phyloP scores from a whole-genome alignment of 1,284 basidiomycete genomes.

The Coriolopsis trogii region DNA sequence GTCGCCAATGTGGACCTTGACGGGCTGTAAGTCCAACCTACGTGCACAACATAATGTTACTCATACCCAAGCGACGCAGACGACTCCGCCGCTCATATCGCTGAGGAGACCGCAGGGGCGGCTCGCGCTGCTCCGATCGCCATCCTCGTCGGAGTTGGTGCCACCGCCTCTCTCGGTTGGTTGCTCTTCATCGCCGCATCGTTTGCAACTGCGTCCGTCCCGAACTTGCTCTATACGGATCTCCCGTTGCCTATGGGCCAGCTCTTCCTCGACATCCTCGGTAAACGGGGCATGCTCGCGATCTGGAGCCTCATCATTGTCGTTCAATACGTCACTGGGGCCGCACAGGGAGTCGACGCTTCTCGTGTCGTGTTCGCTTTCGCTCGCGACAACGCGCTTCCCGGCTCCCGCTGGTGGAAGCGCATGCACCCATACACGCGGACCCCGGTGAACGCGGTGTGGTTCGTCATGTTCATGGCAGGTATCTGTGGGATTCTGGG shows the following conservation, averaged over 20 bases:
- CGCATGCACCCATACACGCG: conserved; percentile 56
- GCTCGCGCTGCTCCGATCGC: conserved; percentile 74
- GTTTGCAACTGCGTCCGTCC: conserved; percentile 61
- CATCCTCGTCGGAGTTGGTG: conserved; percentile 68
- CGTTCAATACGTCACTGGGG: conserved; percentile 72
- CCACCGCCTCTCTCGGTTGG: conserved; percentile 66
- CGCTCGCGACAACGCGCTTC: conserved; percentile 72
- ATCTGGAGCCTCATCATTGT: conserved; percentile 74
- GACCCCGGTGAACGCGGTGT: conserved; percentile 75
- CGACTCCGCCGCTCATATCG: conserved; percentile 79
- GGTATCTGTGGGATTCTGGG: conserved; percentile 66
- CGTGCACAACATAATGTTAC: background rate
- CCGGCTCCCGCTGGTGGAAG: conserved; percentile 71
- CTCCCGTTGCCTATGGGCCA: conserved; percentile 75
- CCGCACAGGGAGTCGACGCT: conserved; percentile 75
- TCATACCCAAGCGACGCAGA: conserved; percentile 40
- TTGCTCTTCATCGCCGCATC: conserved; percentile 64
- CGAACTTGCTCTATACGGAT: conserved; percentile 48
- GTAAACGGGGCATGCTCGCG: conserved; percentile 69
- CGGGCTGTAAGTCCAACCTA: conserved; percentile 57
- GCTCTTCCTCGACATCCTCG: conserved; percentile 65
- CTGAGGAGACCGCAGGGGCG: conserved; percentile 73
- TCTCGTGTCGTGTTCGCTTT: conserved; percentile 78
- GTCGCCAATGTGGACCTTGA: conserved; percentile 79
- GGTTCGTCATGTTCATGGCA: conserved; percentile 66